Evolutionary conservation across 257 asterid species (phyloP).

Genomic region (Hygrophila difformis): DNA sequence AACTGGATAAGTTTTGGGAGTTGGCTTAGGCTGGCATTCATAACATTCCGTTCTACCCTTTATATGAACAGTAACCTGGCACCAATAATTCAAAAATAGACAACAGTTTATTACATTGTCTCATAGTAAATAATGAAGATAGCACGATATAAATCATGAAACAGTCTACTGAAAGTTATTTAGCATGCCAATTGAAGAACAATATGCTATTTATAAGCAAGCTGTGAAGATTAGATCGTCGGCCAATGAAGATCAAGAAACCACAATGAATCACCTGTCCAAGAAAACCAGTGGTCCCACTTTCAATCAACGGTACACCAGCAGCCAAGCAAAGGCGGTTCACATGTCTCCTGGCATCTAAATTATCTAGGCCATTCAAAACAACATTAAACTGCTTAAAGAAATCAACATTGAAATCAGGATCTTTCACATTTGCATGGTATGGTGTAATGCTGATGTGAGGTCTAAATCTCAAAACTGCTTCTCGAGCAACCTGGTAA

Average conservation of each 20-base stretch:
- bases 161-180: no score
- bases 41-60: conserved; percentile 94
- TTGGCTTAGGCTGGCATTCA: conserved; percentile 96
- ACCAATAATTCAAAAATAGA: conserved; percentile 16
- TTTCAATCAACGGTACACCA: conserved; percentile 86
- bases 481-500: conserved; percentile 95
- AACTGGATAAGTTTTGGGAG: conserved; percentile 98
- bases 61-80: conserved; percentile 90
- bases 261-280: conserved; percentile 85
- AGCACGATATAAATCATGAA: no score
- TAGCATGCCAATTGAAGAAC: no score
- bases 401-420: conserved; percentile 88
- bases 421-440: conserved; percentile 89
- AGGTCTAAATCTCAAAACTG: conserved; percentile 88
- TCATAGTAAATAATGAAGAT: not conserved
- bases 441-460: conserved; percentile 72
- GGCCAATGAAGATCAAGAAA: no score
- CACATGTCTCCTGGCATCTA: conserved; percentile 98
- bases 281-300: conserved; percentile 98
- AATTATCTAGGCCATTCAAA: conserved; percentile 92
- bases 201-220: no score
- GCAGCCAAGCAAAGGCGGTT: conserved; percentile 98
- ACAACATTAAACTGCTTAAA: conserved; percentile 84
- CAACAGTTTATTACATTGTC: not conserved
- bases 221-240: no score